Percentiles rank a stretch among this genome's conserved stretches.
These are phyloP conservation scores for Oxyria digyna DNA, from an alignment of 148 eudicot species.

Conservation along the genomic window DNA sequence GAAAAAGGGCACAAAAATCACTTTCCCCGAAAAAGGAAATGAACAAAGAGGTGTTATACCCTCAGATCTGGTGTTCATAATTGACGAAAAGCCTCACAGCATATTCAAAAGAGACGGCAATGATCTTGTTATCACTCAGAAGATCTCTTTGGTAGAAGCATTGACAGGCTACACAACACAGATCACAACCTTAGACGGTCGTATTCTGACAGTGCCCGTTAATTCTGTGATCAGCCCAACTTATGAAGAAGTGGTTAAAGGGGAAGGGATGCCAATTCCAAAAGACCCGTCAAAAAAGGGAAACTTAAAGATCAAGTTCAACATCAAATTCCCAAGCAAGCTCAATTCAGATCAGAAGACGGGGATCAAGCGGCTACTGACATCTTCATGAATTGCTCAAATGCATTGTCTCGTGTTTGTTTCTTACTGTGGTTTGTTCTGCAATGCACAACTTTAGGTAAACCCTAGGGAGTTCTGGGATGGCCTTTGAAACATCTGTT, in stretches of 20 bases:
- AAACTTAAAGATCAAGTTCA: slow-evolving; percentile 54
- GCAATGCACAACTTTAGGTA: neutral
- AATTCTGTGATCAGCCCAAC: slow-evolving; percentile 42
- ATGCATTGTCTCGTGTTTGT: neutral
- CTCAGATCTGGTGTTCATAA: slow-evolving; percentile 58
- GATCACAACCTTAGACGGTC: slow-evolving; percentile 54
- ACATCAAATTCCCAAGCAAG: slow-evolving; percentile 58
- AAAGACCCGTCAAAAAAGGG: slow-evolving; percentile 60
- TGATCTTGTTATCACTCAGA: slow-evolving; percentile 50
- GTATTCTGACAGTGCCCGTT: slow-evolving; percentile 39
- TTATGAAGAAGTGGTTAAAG: slow-evolving; percentile 62
- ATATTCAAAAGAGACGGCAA: slow-evolving; percentile 55
- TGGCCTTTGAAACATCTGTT: neutral
- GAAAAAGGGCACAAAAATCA: slow-evolving; percentile 75
- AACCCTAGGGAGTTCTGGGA: neutral
- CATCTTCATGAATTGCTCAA: slow-evolving; percentile 16
- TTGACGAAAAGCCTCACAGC: slow-evolving; percentile 68
- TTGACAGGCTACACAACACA: slow-evolving; percentile 62
- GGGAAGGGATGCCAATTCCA: slow-evolving; percentile 70
- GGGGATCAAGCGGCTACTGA: slow-evolving; percentile 47
- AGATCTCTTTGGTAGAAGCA: slow-evolving; percentile 58
- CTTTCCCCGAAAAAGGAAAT: slow-evolving; percentile 64
- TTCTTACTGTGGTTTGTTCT: slow-evolving; percentile 3
- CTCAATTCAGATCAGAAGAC: slow-evolving; percentile 64
- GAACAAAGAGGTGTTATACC: slow-evolving; percentile 64